Base-by-base conservation (phyloP, 495 filamentous ascomycete genomes). In the Aspergillus cavernicola region DNA sequence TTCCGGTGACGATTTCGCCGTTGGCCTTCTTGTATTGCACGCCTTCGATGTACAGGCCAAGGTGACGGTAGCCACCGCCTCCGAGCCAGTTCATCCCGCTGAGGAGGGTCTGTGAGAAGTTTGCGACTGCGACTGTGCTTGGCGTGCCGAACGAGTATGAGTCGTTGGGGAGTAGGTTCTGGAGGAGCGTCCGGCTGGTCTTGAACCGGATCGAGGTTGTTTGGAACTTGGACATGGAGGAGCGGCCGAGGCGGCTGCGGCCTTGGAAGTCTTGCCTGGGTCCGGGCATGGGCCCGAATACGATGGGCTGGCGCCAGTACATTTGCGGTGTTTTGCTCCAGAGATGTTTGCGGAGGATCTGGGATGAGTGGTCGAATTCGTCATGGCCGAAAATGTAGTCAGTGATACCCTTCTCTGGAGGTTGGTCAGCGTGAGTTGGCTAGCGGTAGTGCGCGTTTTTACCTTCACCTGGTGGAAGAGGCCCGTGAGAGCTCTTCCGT, bases 341-440 rank as follows among this genome's bases (percentile, higher is more conserved):
- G 6, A 64, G 61, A 54, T 73, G 74, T 43, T 78, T 69, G 3
- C 70, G 72, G 7, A 86, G 67, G 24, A 71, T 56, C 35, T 80
- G 72, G 2, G 66, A 66, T 1, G 81, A 74, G 52, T 80, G 63
- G 56, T 85, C 79, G 53, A 70, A 77, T 44, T 83, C 82, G 52
- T 85, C 81, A 56, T 84, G 79, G 26, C 77, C 76, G 55, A 81
- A 82, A 52, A 80, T 82, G 52, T 84, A 82, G 22, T 61, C 58
- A n/a, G 72, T 71, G 59, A 77, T 82, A 6, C 57, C 56, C 41
- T 66, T 65, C 58, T 81, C 80, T 79, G 53, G n/a, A 33, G 20
- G 1, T 2, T 9, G 13, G 35, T 50, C 7, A 44, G 3, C 11
- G 22, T n/a, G 6, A 10, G 11, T 16, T 13, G 16, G 4, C 36